A percentile compares a stretch with the other conserved stretches of the same genome.
Evolutionary conservation across 192 early-diverging fungal species (phyloP).

Genomic region (Phlyctochytrium arcticum): DNA sequence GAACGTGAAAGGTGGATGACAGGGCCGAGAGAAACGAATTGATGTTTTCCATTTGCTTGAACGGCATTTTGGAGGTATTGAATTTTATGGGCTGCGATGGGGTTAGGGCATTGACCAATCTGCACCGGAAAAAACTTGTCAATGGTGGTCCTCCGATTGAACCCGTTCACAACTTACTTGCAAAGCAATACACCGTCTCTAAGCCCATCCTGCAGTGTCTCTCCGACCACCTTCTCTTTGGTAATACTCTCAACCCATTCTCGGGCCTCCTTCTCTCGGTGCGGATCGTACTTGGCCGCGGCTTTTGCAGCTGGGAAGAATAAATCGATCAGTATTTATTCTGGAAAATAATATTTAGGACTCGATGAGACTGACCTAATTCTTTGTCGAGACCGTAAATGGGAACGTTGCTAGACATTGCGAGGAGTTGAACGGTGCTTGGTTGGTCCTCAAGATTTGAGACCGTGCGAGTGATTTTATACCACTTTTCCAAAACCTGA

Average conservation of each 20-base stretch:
- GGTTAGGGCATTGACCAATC: slow-evolving; percentile 51
- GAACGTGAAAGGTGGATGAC: slow-evolving; percentile 58
- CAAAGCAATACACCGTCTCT: slow-evolving; percentile 74
- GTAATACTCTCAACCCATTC: slow-evolving; percentile 66
- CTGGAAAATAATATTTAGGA: neutral
- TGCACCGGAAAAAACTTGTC: neutral
- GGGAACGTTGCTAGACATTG: too few species aligned
- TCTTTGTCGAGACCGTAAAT: slow-evolving; percentile 53
- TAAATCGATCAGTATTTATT: neutral
- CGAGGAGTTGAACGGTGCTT: too few species aligned
- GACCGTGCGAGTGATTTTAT: too few species aligned
- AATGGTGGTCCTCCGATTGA: neutral
- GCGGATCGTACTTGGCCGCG: slow-evolving; percentile 45
- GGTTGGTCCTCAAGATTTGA: too few species aligned
- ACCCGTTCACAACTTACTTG: slow-evolving; percentile 48
- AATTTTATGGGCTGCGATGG: slow-evolving; percentile 51
- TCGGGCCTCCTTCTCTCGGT: slow-evolving; percentile 49
- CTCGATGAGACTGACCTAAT: slow-evolving; percentile 18
- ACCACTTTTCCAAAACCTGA: too few species aligned
- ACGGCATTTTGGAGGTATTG: slow-evolving; percentile 66
- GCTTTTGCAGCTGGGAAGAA: slow-evolving; percentile 40
- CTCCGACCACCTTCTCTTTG: slow-evolving; percentile 48
- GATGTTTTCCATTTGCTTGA: slow-evolving; percentile 88
- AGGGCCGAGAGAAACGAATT: slow-evolving; percentile 61
- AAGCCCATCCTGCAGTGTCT: slow-evolving; percentile 61